These are phyloP conservation scores for Sphaerobolus stellatus DNA, from an alignment of 1,284 basidiomycete species.

Conservation along the genomic window DNA sequence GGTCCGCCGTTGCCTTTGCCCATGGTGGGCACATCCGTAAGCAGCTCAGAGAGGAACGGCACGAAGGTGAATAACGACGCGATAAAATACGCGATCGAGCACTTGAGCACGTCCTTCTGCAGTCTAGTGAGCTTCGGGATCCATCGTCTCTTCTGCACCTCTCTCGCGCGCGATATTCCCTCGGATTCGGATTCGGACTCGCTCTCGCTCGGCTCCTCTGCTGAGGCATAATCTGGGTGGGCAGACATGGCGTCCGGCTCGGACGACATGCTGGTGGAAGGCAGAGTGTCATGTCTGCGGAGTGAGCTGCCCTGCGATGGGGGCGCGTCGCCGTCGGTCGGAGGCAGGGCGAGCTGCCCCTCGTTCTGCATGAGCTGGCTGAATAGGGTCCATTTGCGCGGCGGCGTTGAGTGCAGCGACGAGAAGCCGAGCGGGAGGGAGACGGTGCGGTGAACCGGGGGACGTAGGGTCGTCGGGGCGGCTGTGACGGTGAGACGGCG, in stretches of 20 bases:
- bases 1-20: slow-evolving; percentile 46
- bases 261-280: slow-evolving; percentile 2
- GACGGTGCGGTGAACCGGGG: background rate
- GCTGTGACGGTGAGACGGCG: slow-evolving; percentile 1
- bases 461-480: background rate
- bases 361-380: slow-evolving; percentile 70
- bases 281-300: background rate
- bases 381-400: slow-evolving; percentile 65
- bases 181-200: slow-evolving; percentile 4
- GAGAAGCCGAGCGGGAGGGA: background rate
- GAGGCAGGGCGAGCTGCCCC: slow-evolving; percentile 34
- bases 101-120: slow-evolving; percentile 83
- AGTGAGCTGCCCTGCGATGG: no score
- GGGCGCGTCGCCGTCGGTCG: slow-evolving; percentile 2
- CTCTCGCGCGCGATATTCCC: background rate
- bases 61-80: slow-evolving; percentile 93
- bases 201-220: background rate
- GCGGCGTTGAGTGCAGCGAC: background rate
- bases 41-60: slow-evolving; percentile 61
- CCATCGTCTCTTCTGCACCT: no score
- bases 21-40: slow-evolving; percentile 60
- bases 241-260: background rate
- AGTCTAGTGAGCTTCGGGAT: slow-evolving; percentile 48
- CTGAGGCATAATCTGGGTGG: slow-evolving; percentile 3
- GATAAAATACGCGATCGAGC: slow-evolving; percentile 86